Evolutionary conservation across 257 asterid genomes (phyloP).

Genomic region (Avicennia marina): DNA sequence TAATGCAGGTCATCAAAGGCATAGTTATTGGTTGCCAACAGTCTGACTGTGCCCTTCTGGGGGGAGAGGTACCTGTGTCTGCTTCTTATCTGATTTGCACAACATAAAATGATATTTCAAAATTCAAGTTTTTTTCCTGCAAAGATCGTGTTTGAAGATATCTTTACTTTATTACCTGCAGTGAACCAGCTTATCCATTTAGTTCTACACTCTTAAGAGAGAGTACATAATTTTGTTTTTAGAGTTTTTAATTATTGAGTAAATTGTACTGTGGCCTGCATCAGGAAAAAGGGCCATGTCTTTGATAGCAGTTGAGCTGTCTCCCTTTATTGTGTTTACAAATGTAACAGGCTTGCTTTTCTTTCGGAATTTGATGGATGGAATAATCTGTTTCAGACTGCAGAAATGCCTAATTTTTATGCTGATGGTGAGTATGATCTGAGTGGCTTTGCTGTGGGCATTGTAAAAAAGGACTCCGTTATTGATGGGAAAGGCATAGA

Average conservation of each 20-base stretch:
- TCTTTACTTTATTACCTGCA: no score
- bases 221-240: no score
- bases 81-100: no score
- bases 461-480: slow-evolving; percentile 67
- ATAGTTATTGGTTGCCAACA: slow-evolving; percentile 89
- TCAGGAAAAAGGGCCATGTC: not conserved
- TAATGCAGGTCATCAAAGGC: slow-evolving; percentile 85
- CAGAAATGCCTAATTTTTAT: slow-evolving; percentile 97
- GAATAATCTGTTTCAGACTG: slow-evolving; percentile 56
- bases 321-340: not conserved
- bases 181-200: no score
- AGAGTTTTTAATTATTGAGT: not conserved
- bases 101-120: no score
- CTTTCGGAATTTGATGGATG: slow-evolving; percentile 7
- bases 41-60: slow-evolving; percentile 85
- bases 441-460: slow-evolving; percentile 94
- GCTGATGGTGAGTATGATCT: slow-evolving; percentile 92
- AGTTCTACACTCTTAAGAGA: no score
- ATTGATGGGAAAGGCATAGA: slow-evolving; percentile 72
- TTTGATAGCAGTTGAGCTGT: not conserved
- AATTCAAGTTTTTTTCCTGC: no score
- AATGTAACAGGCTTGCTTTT: not conserved
- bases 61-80: slow-evolving; percentile 71
- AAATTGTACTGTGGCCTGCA: not conserved
- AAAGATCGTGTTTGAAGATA: no score